Evolutionary conservation across 1,139 yeast genomes (phyloP), one percentile per base, ranked within the genome.

Genomic region (Nakaseomyces kungkrabaensis): DNA sequence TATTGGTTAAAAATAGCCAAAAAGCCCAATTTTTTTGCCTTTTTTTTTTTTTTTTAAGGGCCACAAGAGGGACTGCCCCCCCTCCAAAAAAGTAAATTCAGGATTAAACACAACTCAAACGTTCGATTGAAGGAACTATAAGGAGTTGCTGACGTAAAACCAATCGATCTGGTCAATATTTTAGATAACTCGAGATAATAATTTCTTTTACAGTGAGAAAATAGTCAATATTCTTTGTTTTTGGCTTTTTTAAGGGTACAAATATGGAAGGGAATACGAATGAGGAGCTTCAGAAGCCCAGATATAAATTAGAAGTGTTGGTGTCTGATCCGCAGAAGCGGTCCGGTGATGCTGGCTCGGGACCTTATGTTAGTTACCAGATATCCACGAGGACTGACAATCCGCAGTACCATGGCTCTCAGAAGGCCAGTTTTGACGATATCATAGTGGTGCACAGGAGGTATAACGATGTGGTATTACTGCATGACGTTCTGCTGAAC

Each of bases 251-350:
- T 29, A 29, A 29, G 32, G 36, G n/a, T 33, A 33, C 13, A 33
- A 9, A 33, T 17, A 33, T 33, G 36, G 36, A 33, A n/a, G 13
- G 13, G 10, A 33, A 8, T 33, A 11, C 6, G 36, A 33, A 33
- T 33, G 36, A 33, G 38, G 38, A 36, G 38, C 25, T 36, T 7
- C n/a, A 7, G n/a, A 37, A 38, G 42, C 42, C 42, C 17, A 24
- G 42, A 5, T 51, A 55, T 38, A 46, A 31, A 7, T 29, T 58
- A 34, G 62, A 59, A 25, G 59, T 65, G 13, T 61, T 68, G 3
- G 94, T 88, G 4, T 70, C 79, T 4, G 78, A 78, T 42, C 97
- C 97, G 0, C 81, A 81, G 58, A 82, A 88, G 61, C 95, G 87
- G 56, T 82, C 80, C 56, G 87, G 86, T 47, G 85, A 87, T 1